phyloP scores from a whole-genome alignment of 768 basidiomycete species.

The Lactarius trivialis region DNA sequence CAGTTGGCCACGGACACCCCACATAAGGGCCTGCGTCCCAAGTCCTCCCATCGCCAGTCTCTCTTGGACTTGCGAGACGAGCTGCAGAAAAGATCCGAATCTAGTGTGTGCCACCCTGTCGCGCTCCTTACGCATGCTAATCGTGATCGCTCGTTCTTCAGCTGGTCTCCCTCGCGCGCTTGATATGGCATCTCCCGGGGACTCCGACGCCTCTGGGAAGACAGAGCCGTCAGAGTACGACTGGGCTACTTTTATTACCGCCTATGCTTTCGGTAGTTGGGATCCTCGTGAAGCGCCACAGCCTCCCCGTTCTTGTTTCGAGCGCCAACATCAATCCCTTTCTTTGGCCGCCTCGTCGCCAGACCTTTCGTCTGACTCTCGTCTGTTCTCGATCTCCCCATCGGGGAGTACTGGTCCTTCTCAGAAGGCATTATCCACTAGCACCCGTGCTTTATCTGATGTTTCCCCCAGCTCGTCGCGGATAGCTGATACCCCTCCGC shows the following conservation, averaged over 20 bases:
- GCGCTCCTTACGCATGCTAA: not conserved
- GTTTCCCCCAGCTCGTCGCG: not conserved
- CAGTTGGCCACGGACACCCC: constrained; percentile 8
- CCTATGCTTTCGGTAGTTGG: constrained; percentile 74
- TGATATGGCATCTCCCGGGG: constrained; percentile 26
- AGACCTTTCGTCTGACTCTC: not conserved
- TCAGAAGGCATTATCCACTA: not conserved
- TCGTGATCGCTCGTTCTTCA: not conserved
- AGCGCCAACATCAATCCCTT: constrained; percentile 9
- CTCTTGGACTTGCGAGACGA: constrained; percentile 21
- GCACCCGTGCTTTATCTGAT: not conserved
- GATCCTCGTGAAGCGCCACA: constrained; percentile 67
- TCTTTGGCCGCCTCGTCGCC: not conserved
- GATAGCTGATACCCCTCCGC: constrained; percentile 5
- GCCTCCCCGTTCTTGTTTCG: constrained; percentile 39
- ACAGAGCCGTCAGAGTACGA: constrained; percentile 37
- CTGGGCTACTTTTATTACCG: constrained; percentile 72
- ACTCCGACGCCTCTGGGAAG: constrained; percentile 20
- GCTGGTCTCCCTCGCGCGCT: constrained; percentile 22
- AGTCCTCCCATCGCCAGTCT: constrained; percentile 19
- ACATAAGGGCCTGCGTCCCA: constrained; percentile 12
- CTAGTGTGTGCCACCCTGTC: constrained; percentile 10
- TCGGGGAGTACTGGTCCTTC: not conserved
- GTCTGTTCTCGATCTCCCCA: constrained; percentile 6
- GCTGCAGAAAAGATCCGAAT: constrained; percentile 12